Conservation (phyloP, 108 stramenopile species). For the Chaetoceros muelleri region DNA sequence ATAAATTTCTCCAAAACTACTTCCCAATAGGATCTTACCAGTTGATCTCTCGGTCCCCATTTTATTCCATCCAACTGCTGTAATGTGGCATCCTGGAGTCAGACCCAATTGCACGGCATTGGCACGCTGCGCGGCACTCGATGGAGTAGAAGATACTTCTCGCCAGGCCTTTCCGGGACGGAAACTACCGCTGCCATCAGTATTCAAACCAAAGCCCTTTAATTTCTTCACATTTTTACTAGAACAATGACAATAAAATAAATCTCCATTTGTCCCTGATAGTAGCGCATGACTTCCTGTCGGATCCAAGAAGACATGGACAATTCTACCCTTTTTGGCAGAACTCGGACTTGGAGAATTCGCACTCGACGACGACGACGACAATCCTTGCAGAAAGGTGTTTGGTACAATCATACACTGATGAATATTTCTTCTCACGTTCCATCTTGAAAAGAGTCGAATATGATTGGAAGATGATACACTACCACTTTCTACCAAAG, state of each 20-base stretch:
- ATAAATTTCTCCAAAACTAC: slow-evolving; percentile 66
- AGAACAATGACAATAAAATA: slow-evolving; percentile 63
- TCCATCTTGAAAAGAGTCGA: slow-evolving; percentile 45
- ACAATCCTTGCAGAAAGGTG: slow-evolving; percentile 30
- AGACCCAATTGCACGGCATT: slow-evolving; percentile 40
- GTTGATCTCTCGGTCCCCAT: slow-evolving; percentile 79
- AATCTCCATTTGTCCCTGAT: slow-evolving; percentile 65
- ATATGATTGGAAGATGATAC: slow-evolving; percentile 14
- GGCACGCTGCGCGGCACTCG: background rate
- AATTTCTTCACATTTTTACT: slow-evolving; percentile 33
- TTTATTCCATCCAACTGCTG: slow-evolving; percentile 75
- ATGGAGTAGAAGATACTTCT: slow-evolving; percentile 1
- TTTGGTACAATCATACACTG: slow-evolving; percentile 18
- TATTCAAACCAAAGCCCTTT: slow-evolving; percentile 58
- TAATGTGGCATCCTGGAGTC: slow-evolving; percentile 64
- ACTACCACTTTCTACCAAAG: slow-evolving; percentile 47
- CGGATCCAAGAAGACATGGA: slow-evolving; percentile 70
- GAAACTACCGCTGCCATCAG: slow-evolving; percentile 35
- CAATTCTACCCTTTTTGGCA: slow-evolving; percentile 34
- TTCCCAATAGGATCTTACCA: slow-evolving; percentile 63
- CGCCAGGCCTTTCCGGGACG: slow-evolving; percentile 15
- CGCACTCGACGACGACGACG: slow-evolving; percentile 24
- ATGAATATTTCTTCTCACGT: slow-evolving; percentile 37
- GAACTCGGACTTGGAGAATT: slow-evolving; percentile 18
- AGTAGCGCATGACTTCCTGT: slow-evolving; percentile 74